Percentiles rank a stretch among this genome's conserved stretches.
Evolutionary conservation across 768 basidiomycete species (phyloP).

Genomic region (Suillus discolor): DNA sequence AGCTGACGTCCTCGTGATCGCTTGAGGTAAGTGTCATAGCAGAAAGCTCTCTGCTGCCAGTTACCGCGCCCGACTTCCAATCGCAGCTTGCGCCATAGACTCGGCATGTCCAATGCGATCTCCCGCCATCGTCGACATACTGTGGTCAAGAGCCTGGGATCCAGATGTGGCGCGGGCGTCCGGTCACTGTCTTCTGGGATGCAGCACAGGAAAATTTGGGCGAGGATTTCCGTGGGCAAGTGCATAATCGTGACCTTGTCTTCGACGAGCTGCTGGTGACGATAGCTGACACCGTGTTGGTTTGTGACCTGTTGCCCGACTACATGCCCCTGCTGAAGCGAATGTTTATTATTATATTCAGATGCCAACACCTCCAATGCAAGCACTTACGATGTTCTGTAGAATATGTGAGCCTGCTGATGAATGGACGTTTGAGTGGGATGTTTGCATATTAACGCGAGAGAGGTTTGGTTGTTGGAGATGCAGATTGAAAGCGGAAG

Average conservation of each 20-base stretch:
- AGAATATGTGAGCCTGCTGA: neutral
- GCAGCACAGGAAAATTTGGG: neutral
- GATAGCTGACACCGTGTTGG: neutral
- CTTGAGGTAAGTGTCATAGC: no score
- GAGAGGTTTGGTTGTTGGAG: neutral
- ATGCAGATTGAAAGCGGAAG: no score
- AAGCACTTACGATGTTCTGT: neutral
- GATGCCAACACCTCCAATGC: neutral
- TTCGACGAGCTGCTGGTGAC: neutral
- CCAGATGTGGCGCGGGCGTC: no score
- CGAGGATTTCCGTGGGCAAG: neutral
- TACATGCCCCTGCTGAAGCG: neutral
- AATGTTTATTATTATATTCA: neutral
- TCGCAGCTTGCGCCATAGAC: no score
- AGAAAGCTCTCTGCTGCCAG: no score
- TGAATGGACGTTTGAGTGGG: neutral
- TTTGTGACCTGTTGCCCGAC: no score
- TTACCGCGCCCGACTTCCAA: no score
- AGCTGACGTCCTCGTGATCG: no score
- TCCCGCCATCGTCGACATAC: no score
- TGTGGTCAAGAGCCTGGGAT: no score
- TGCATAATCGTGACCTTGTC: neutral
- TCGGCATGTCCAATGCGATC: no score
- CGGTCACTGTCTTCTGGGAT: slow-evolving; percentile 15
- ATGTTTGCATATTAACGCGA: neutral